Evolutionary conservation across 2,329 filamentous ascomycete genomes (phyloP), one percentile per base, ranked within the genome.

Genomic region (Oidium heveae): DNA sequence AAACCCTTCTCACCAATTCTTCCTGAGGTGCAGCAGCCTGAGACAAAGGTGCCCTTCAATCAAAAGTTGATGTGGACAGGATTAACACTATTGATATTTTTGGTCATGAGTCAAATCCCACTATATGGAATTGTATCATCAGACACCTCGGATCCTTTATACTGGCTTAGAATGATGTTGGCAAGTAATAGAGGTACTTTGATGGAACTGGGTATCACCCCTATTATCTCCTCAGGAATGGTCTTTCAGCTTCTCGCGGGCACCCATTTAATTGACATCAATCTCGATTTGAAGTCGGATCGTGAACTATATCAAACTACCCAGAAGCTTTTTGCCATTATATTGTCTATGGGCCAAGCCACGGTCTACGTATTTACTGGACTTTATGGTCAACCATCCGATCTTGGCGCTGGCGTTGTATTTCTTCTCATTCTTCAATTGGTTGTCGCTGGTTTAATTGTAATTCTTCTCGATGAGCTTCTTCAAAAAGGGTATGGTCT

Each of bases 61-160:
- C 91, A 96, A 72, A 88, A 89, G 76, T 73, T 91, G 74, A 89
- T 89, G 85, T 91, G 85, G 85, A 91, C 85, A 61, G 85, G 83
- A 68, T 80, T 89, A 69, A 96, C 91, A 61, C 79, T 98, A 64
- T 75, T 98, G 70, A 93, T 96, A 74, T 98, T 98, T 80, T 74
- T 98, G 77, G 87, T 98, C 71, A 98, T 98, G 91, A 95, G 87
- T 74, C 91, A 95, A 74, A 96, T 98, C 91, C 88, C 91, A 61
- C 74, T 91, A 59, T 98, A 98, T 73, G 91, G 91, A 72, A 98
- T 98, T 71, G 93, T 98, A 67, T 98, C 91, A 55, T 98, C 91
- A 66, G 85, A 91, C 72, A 95, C 87, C 64, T 96, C 91, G 58
- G 93, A 98, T 73, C 93, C 91, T 63, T 77, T 98, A 66, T 98